A percentile compares a stretch with the other conserved stretches of the same genome.
These are phyloP conservation scores for Penicillium parvum DNA, from an alignment of 495 filamentous ascomycete genomes.

Conservation along the genomic window DNA sequence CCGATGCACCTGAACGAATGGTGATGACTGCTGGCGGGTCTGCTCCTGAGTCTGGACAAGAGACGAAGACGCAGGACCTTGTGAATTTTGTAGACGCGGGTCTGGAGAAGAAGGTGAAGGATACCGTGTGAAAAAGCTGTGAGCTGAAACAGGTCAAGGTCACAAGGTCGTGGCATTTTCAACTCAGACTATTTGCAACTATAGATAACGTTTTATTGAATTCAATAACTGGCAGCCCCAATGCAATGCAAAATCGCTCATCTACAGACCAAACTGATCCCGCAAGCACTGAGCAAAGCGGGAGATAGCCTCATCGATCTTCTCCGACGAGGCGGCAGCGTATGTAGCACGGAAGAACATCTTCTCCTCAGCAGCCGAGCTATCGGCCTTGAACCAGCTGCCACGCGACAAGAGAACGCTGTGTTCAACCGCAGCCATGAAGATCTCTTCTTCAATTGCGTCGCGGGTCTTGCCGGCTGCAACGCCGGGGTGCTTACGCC, in stretches of 20 bases:
- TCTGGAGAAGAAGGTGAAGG: too few relatives aligned
- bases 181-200: too few relatives aligned
- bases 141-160: too few relatives aligned
- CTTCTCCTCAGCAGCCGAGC: slow-evolving; percentile 40
- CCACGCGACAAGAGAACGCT: slow-evolving; percentile 75
- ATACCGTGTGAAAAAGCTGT: too few relatives aligned
- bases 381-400: slow-evolving; percentile 80
- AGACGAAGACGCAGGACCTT: too few relatives aligned
- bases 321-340: slow-evolving; percentile 69
- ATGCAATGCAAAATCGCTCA: background rate
- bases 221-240: too few relatives aligned
- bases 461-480: slow-evolving; percentile 53
- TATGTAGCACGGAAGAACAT: slow-evolving; percentile 86
- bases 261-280: slow-evolving; percentile 52
- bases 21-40: too few relatives aligned
- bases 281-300: slow-evolving; percentile 69
- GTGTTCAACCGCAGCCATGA: slow-evolving; percentile 62
- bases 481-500: slow-evolving; percentile 62
- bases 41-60: too few relatives aligned
- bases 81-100: too few relatives aligned
- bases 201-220: too few relatives aligned
- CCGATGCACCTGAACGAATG: too few relatives aligned
- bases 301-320: slow-evolving; percentile 73
- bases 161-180: too few relatives aligned
- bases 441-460: slow-evolving; percentile 82